Conservation (phyloP, 1,139 yeast species). For the Pichia sp. region DNA sequence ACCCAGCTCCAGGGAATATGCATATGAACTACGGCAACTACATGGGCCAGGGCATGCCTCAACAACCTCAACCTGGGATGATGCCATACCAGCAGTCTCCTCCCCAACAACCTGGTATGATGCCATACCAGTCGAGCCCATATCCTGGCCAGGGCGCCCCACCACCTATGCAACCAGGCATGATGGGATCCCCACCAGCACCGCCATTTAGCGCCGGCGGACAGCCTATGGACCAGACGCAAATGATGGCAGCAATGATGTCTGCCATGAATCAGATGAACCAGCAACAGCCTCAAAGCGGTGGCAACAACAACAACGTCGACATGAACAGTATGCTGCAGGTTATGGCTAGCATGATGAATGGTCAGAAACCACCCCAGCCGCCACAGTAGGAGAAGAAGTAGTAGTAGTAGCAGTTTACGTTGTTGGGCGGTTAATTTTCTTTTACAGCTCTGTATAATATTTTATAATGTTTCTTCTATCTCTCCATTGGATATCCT, state of each 20-base stretch:
- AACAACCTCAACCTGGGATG: not conserved
- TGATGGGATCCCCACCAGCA: slow-evolving; percentile 6
- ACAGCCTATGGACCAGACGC: slow-evolving; percentile 23
- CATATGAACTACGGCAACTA: slow-evolving; percentile 22
- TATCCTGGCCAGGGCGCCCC: slow-evolving; percentile 8
- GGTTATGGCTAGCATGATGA: slow-evolving; percentile 33
- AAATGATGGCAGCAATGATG: slow-evolving; percentile 32
- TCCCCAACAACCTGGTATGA: slow-evolving; percentile 5
- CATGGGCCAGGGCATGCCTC: slow-evolving; percentile 6
- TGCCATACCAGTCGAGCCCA: slow-evolving; percentile 12
- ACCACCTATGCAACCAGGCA: slow-evolving; percentile 4
- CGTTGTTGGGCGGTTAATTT: not conserved
- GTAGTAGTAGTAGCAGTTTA: not conserved
- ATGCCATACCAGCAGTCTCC: slow-evolving; percentile 3
- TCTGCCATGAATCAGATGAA: slow-evolving; percentile 30
- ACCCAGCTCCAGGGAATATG: slow-evolving; percentile 24
- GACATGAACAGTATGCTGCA: slow-evolving; percentile 34
- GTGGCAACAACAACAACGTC: slow-evolving; percentile 14
- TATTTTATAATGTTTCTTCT: not conserved
- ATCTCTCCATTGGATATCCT: not conserved
- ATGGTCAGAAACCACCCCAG: slow-evolving; percentile 21
- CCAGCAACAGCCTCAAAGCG: slow-evolving; percentile 15
- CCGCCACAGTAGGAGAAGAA: slow-evolving; percentile 15
- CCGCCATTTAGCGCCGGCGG: slow-evolving; percentile 6
- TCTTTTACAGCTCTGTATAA: not conserved